Percentiles rank a stretch among this genome's conserved stretches.
These are phyloP conservation scores for Rubia yunnanensis DNA, from an alignment of 257 asterid species.

Conservation along the genomic window DNA sequence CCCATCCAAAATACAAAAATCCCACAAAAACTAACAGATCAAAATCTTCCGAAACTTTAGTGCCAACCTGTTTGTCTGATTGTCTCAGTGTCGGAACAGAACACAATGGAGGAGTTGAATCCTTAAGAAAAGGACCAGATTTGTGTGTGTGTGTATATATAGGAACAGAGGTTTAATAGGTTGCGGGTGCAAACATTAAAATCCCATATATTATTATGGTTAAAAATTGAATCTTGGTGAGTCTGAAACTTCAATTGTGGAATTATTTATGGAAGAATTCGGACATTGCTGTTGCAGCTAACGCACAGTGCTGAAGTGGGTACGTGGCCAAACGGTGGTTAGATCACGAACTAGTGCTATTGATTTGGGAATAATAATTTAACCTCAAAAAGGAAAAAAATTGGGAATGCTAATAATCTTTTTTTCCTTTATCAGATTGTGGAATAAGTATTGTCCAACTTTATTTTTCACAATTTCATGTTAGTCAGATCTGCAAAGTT, in stretches of 20 bases:
- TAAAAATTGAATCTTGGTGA: not conserved
- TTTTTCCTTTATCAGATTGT: too few species aligned
- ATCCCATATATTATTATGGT: not conserved
- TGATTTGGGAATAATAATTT: not conserved
- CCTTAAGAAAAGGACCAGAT: not conserved
- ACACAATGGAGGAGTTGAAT: not conserved
- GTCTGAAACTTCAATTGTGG: not conserved
- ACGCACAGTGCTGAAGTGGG: slow-evolving; percentile 9
- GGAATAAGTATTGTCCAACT: too few species aligned
- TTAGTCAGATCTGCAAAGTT: too few species aligned
- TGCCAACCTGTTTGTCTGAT: slow-evolving; percentile 1
- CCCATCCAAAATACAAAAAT: not conserved
- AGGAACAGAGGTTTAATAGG: not conserved
- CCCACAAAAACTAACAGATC: slow-evolving; percentile 9
- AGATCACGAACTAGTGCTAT: slow-evolving; percentile 9
- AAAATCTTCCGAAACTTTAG: not conserved
- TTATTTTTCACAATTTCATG: too few species aligned
- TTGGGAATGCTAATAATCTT: too few species aligned
- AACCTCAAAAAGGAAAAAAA: too few species aligned
- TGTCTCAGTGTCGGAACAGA: slow-evolving; percentile 11
- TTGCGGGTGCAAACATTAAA: not conserved
- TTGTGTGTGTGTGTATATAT: not conserved
- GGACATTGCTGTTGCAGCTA: not conserved
- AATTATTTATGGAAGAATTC: not conserved
- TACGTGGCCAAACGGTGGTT: slow-evolving; percentile 40